Conservation (phyloP, 768 basidiomycete genomes). For the Podaxis rugospora region DNA sequence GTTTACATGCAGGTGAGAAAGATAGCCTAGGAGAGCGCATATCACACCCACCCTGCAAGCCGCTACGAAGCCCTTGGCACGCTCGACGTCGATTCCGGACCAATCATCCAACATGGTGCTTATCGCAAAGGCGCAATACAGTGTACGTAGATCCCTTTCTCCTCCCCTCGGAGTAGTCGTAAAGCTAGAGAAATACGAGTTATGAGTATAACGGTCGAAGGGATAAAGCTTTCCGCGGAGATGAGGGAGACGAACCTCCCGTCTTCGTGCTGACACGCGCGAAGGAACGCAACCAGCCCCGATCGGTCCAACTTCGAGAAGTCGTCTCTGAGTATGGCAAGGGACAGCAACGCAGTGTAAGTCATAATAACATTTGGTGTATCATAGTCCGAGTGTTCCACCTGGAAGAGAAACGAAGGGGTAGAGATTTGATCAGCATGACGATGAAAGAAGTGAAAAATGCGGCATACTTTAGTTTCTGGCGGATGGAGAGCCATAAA, state of each 20-base stretch:
- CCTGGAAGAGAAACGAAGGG: conserved; percentile 5
- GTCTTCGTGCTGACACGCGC: conserved; percentile 68
- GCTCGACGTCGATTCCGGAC: conserved; percentile 62
- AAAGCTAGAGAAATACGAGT: conserved; percentile 48
- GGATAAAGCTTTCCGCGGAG: neutral
- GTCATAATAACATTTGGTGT: conserved; percentile 89
- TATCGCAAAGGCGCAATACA: conserved; percentile 86
- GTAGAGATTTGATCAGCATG: neutral
- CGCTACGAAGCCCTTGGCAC: conserved; percentile 59
- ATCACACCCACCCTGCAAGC: conserved; percentile 60
- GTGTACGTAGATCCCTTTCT: conserved; percentile 78
- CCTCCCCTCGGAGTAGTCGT: conserved; percentile 60
- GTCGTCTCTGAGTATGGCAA: conserved; percentile 86
- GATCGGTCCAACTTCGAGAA: conserved; percentile 64
- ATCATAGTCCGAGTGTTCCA: conserved; percentile 47
- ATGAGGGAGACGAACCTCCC: conserved; percentile 61
- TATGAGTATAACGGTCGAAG: conserved; percentile 3
- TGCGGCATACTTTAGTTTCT: conserved; percentile 14
- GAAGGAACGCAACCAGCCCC: conserved; percentile 65
- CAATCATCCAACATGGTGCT: conserved; percentile 77
- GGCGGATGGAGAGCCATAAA: conserved; percentile 47
- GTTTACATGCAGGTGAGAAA: neutral
- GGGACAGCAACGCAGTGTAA: conserved; percentile 81
- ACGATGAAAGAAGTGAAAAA: neutral
- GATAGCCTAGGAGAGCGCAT: neutral